Evolutionary conservation across 805 yeast genomes (phyloP).

Genomic region (Candida taoyuanica): DNA sequence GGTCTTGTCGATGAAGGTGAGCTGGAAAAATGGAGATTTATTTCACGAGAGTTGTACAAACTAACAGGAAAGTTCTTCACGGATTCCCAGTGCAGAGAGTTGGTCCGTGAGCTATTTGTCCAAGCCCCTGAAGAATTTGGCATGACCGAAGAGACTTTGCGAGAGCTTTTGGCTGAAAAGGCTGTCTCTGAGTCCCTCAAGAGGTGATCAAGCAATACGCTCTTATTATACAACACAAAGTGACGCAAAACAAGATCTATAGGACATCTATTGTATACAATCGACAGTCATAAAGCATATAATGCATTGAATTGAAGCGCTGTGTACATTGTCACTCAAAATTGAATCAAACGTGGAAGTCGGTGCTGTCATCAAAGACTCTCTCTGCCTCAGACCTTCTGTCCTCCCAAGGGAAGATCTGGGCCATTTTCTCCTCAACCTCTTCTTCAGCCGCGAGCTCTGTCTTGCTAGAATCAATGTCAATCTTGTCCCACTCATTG

Average conservation of each 20-base stretch:
- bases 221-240: too few species aligned
- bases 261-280: too few species aligned
- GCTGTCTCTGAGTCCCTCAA: not conserved
- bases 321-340: too few species aligned
- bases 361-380: constrained; percentile 15
- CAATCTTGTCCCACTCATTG: constrained; percentile 15
- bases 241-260: too few species aligned
- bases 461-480: too few species aligned
- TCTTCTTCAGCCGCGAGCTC: too few species aligned
- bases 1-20: constrained; percentile 64
- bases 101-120: constrained; percentile 49
- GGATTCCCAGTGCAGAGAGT: constrained; percentile 49
- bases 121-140: constrained; percentile 54
- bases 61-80: constrained; percentile 44
- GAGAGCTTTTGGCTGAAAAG: constrained; percentile 1
- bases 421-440: constrained; percentile 1
- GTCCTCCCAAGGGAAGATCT: constrained; percentile 28
- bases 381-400: constrained; percentile 14
- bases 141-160: constrained; percentile 41
- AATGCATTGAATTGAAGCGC: too few species aligned
- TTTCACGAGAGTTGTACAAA: constrained; percentile 58
- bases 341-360: constrained; percentile 13
- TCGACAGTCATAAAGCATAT: too few species aligned
- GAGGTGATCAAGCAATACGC: too few species aligned
- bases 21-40: constrained; percentile 60